Conservation (phyloP, 73 alveolate genomes). For the Tetrahymena malaccensis region DNA sequence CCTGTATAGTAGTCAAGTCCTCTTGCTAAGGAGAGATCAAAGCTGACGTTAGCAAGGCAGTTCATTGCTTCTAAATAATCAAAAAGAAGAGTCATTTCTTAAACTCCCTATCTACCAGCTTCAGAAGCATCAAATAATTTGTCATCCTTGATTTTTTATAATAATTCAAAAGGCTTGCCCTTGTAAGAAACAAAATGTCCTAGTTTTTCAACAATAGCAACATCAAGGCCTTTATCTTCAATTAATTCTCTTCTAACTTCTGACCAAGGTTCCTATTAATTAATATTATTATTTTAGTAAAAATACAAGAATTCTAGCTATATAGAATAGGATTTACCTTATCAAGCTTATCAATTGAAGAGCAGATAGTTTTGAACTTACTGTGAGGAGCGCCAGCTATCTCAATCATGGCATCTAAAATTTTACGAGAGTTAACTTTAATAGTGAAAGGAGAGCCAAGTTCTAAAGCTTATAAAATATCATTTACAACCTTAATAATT, state of each 20-base stretch:
- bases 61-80: constrained; percentile 53
- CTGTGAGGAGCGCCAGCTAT: constrained; percentile 61
- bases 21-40: constrained; percentile 88
- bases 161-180: constrained; percentile 67
- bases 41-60: constrained; percentile 44
- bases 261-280: constrained; percentile 61
- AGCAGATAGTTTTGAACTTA: constrained; percentile 70
- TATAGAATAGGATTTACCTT: constrained; percentile 20
- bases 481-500: constrained; percentile 61
- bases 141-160: constrained; percentile 52
- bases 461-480: constrained; percentile 46
- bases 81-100: constrained; percentile 76
- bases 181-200: constrained; percentile 57
- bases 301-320: background rate
- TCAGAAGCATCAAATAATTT: constrained; percentile 56
- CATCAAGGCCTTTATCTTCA: constrained; percentile 72
- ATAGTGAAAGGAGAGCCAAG: constrained; percentile 53
- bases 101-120: constrained; percentile 64
- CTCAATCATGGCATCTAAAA: constrained; percentile 69
- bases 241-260: constrained; percentile 74
- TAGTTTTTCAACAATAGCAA: constrained; percentile 63
- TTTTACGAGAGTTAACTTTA: constrained; percentile 72
- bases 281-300: background rate
- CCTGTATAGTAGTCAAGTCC: constrained; percentile 97
- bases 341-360: constrained; percentile 84